phyloP scores from a whole-genome alignment of 2,329 filamentous ascomycete species.

The Cercospora sp. region DNA sequence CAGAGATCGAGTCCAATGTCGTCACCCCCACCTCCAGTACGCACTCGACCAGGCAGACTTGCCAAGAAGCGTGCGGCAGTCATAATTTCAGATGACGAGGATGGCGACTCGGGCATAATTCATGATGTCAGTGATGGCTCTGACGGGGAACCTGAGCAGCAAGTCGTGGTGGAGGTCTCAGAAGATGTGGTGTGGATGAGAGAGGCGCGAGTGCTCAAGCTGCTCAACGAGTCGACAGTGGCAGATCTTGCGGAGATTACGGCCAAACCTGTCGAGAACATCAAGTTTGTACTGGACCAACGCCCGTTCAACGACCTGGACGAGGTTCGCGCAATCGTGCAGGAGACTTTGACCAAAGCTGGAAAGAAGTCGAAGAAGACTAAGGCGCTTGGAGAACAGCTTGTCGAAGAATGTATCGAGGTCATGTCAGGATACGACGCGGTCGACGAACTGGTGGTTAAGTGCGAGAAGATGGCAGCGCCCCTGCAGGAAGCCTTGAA shows the following conservation, averaged over 20 bases:
- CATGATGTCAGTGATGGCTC: slow-evolving; percentile 27
- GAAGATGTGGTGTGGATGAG: slow-evolving; percentile 25
- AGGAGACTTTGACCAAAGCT: slow-evolving; percentile 49
- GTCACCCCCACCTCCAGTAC: slow-evolving; percentile 29
- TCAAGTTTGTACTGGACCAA: slow-evolving; percentile 68
- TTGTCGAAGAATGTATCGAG: slow-evolving; percentile 66
- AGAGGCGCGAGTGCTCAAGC: slow-evolving; percentile 62
- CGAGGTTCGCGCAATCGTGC: slow-evolving; percentile 65
- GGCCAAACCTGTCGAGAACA: slow-evolving; percentile 67
- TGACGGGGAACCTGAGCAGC: slow-evolving; percentile 11
- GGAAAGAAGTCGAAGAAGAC: slow-evolving; percentile 53
- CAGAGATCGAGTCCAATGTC: slow-evolving; percentile 39
- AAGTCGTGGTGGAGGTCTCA: slow-evolving; percentile 17
- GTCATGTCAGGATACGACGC: slow-evolving; percentile 80
- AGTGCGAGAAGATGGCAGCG: slow-evolving; percentile 72
- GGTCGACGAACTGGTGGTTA: slow-evolving; percentile 76
- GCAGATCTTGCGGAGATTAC: slow-evolving; percentile 81
- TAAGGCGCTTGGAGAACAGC: slow-evolving; percentile 61
- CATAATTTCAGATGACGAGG: slow-evolving; percentile 42
- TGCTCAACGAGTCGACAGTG: slow-evolving; percentile 76
- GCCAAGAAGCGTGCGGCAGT: slow-evolving; percentile 33
- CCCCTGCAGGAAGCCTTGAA: slow-evolving; percentile 65
- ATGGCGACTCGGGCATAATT: slow-evolving; percentile 38
- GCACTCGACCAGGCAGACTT: slow-evolving; percentile 20
- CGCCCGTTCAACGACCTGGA: slow-evolving; percentile 71